Evolutionary conservation across 2,329 filamentous ascomycete genomes (phyloP).

Genomic region (Plectosphaerella cucumerina): DNA sequence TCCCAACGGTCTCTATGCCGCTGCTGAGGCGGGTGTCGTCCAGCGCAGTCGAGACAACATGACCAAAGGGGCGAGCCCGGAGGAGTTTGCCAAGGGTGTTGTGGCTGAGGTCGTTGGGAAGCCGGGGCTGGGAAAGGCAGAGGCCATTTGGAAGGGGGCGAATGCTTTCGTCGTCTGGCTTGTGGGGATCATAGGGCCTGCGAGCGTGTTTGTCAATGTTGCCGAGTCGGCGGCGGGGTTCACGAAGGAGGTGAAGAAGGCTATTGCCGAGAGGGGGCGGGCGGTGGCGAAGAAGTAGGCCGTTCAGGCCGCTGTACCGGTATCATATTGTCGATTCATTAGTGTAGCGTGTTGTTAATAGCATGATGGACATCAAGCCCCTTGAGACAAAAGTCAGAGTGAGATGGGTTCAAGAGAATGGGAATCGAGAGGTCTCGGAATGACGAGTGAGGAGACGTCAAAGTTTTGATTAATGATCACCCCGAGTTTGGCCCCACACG

Average conservation of each 20-base stretch:
- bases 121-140: not conserved
- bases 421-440: too few species aligned
- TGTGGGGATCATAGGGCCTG: slow-evolving; percentile 30
- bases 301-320: too few species aligned
- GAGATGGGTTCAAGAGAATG: too few species aligned
- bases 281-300: not conserved
- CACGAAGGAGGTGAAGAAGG: not conserved
- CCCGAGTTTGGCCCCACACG: too few species aligned
- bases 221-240: not conserved
- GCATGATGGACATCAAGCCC: too few species aligned
- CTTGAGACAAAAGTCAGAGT: too few species aligned
- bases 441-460: too few species aligned
- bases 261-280: not conserved
- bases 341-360: too few species aligned
- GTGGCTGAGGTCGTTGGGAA: not conserved
- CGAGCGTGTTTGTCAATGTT: slow-evolving; percentile 17
- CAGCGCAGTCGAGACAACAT: not conserved
- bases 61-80: not conserved
- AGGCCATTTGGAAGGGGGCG: slow-evolving; percentile 6
- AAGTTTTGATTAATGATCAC: too few species aligned
- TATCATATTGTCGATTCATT: too few species aligned
- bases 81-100: slow-evolving; percentile 1
- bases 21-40: slow-evolving; percentile 1
- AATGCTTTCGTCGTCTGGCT: slow-evolving; percentile 8
- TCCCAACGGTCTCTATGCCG: slow-evolving; percentile 4